Base-by-base conservation (phyloP, 805 yeast genomes). In the Ogataea trehalophila region DNA sequence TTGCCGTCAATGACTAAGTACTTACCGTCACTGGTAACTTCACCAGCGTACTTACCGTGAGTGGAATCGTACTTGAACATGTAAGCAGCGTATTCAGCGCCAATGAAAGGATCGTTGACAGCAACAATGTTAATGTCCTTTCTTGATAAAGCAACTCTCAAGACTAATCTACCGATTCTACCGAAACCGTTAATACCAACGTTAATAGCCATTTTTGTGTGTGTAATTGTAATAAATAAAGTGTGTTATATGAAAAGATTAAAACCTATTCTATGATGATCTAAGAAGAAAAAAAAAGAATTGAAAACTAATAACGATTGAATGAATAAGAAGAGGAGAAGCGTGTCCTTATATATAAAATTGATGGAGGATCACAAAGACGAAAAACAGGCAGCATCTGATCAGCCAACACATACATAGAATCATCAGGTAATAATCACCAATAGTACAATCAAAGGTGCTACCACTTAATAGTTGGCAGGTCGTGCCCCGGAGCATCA, bases 101-200 rank as follows among this genome's bases (percentile, higher is more conserved):
- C 81, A 64, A 88, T 89, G 79, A 87, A 88, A 54, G 96, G 96
- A 72, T 89, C 94, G 72, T 89, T 89, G 79, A 89, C 75, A 58
- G 95, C 95, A 56, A 87, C 87, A 56, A 89, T 85, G 62, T 85
- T 79, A 65, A 89, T 83, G 73, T 84, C 90, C 49, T 75, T 69
- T 80, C 88, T 81, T 52, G 69, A 57, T 57, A 87, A 73, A 54
- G 95, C 95, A 67, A 86, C 78, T 77, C 96, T 84, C 63, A 88
- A 75, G 56, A 83, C 96, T 61, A 87, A 80, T 75, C 96, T 87
- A 59, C 96, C 96, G 66, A 87, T 87, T 75, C 96, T 84, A 65
- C 96, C 96, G 85, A 87, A 87, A 63, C 96, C 96, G 82, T 87
- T 87, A 70, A 87, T 88, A 75, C 95, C 96, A 71, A 87, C 79